Evolutionary conservation across 495 filamentous ascomycete genomes (phyloP).

Genomic region (Stereocaulon alpinum): DNA sequence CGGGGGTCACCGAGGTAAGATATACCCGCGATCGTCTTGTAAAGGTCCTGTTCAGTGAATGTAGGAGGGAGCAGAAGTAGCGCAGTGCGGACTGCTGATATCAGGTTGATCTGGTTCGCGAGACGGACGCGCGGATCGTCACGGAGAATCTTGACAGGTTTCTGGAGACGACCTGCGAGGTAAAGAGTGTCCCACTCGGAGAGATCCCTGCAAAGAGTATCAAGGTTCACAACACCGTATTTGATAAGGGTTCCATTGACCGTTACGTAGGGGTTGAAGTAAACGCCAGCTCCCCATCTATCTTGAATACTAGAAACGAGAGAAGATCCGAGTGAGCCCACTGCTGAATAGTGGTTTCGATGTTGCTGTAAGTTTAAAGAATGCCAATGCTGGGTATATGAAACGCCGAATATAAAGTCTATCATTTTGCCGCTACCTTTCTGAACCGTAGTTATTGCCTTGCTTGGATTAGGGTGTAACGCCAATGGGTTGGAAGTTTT

Average conservation of each 20-base stretch:
- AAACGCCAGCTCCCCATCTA: slow-evolving; percentile 80
- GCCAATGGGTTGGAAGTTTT: slow-evolving; percentile 33
- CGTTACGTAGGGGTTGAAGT: slow-evolving; percentile 92
- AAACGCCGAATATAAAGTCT: slow-evolving; percentile 95
- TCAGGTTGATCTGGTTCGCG: slow-evolving; percentile 87
- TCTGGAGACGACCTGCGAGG: slow-evolving; percentile 86
- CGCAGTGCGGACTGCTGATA: slow-evolving; percentile 83
- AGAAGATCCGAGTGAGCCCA: slow-evolving; percentile 78
- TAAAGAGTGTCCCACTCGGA: slow-evolving; percentile 87
- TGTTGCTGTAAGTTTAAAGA: slow-evolving; percentile 80
- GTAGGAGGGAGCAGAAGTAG: slow-evolving; percentile 70
- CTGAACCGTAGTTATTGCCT: slow-evolving; percentile 69
- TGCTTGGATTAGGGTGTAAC: slow-evolving; percentile 64
- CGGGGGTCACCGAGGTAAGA: slow-evolving; percentile 91
- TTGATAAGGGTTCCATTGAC: slow-evolving; percentile 96
- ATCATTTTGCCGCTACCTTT: slow-evolving; percentile 89
- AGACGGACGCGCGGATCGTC: slow-evolving; percentile 85
- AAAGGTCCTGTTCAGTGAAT: slow-evolving; percentile 83
- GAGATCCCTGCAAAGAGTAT: slow-evolving; percentile 77
- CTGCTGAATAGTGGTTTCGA: slow-evolving; percentile 79
- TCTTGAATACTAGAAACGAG: slow-evolving; percentile 78
- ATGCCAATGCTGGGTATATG: slow-evolving; percentile 95
- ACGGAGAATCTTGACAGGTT: slow-evolving; percentile 93
- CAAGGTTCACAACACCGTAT: slow-evolving; percentile 89
- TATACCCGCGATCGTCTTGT: slow-evolving; percentile 79